Evolutionary conservation across 305 asterid genomes (phyloP).

Genomic region (Solanum chacoense): DNA sequence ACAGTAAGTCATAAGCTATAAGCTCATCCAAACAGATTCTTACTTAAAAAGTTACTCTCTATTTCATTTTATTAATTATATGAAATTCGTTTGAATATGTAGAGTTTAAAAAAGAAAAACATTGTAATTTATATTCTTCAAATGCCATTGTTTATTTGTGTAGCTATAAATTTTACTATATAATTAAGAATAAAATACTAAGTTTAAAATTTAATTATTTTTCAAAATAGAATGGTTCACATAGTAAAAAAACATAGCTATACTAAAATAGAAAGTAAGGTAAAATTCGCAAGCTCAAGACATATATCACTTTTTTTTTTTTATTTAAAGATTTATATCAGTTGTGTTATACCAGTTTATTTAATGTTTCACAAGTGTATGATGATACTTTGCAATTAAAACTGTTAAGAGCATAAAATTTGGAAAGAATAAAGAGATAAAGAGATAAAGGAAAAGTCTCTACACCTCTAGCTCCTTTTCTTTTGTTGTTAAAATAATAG

Average conservation of each 20-base stretch:
- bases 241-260: neutral
- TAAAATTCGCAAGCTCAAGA: neutral
- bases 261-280: neutral
- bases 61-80: neutral
- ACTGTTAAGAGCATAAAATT: conserved; percentile 13
- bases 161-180: neutral
- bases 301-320: neutral
- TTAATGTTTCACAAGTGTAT: neutral
- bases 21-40: neutral
- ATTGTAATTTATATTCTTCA: neutral
- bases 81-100: neutral
- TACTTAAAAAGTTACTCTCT: neutral
- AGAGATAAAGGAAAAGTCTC: conserved; percentile 36
- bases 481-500: conserved; percentile 7
- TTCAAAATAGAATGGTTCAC: neutral
- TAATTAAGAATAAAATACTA: neutral
- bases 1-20: neutral
- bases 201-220: neutral
- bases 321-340: neutral
- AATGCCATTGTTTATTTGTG: neutral
- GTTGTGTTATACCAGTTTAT: neutral
- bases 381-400: neutral
- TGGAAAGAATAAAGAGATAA: conserved; percentile 40
- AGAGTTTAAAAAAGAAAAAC: neutral
- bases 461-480: conserved; percentile 24